These are phyloP conservation scores for Hibiscus trionum DNA, from an alignment of 345 rosid species.

Conservation along the genomic window DNA sequence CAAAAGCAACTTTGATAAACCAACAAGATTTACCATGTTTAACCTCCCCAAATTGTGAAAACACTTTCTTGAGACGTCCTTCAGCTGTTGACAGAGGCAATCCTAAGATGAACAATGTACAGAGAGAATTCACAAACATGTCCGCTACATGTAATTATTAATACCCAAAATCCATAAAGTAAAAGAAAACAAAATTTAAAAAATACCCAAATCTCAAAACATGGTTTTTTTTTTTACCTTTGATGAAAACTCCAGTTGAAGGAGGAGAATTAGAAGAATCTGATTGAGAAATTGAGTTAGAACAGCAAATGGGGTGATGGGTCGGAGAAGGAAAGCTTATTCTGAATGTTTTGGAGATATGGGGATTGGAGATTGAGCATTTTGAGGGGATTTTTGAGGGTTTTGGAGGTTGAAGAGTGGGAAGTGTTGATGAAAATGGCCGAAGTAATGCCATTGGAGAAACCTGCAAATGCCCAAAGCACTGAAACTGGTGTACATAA, in stretches of 20 bases:
- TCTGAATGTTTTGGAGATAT: slow-evolving; percentile 5
- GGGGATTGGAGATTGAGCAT: background rate
- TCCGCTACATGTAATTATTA: background rate
- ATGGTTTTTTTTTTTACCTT: slow-evolving; percentile 8
- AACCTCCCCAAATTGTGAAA: slow-evolving; percentile 46
- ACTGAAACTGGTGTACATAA: no score
- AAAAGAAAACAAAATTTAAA: background rate
- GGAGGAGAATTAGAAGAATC: slow-evolving; percentile 13
- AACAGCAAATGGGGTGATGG: slow-evolving; percentile 17
- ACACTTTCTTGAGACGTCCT: slow-evolving; percentile 40
- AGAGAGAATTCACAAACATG: background rate
- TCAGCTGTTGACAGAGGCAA: slow-evolving; percentile 41
- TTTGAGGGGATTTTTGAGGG: background rate
- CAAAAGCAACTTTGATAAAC: background rate
- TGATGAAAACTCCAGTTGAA: slow-evolving; percentile 14
- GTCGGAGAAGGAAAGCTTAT: slow-evolving; percentile 10
- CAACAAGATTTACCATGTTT: slow-evolving; percentile 26
- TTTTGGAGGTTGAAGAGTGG: background rate
- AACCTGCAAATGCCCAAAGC: background rate
- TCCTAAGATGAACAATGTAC: slow-evolving; percentile 20
- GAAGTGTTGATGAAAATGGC: background rate
- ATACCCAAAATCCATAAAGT: background rate
- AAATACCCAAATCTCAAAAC: background rate
- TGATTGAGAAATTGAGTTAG: slow-evolving; percentile 5
- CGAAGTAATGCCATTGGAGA: slow-evolving; percentile 26